Evolutionary conservation across 2,329 filamentous ascomycete genomes (phyloP), one percentile per base, ranked within the genome.

Genomic region (Aureobasidium sp.): DNA sequence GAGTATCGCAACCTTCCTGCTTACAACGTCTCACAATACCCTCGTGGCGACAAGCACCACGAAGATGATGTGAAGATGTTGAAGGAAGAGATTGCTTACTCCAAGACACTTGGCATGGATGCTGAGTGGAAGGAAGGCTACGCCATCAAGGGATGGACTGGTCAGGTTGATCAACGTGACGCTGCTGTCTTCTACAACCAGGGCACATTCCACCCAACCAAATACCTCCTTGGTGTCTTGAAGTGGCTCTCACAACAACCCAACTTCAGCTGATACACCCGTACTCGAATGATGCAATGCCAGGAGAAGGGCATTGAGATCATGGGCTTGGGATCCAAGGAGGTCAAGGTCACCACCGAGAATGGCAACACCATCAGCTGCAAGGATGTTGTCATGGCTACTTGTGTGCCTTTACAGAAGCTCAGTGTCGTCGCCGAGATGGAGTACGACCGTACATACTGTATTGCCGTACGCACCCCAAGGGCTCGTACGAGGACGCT

Each of bases 171-270:
- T 57, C 81, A 83, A 66, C 77, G 80, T 37, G 81, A 78, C 60
- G 82, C 78, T 2, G 75, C 77, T 3, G 68, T 84, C 5, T 78
- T 77, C 58, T 61, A 68, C 2, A 70, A 75, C 17, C 81, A 85
- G 66, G 82, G 80, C 0, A 78, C 80, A 0, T 84, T 84, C 68
- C 82, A 84, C 61, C 82, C 82, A 0, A 85, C 82, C 3, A 79
- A 79, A 65, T 85, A 85, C 66, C 70, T 84, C 0, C 71, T 77
- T 41, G 82, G 81, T 7, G 68, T 85, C 1, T 73, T 85, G 3
- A 72, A 76, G 8, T 84, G 79, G 74, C 75, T 85, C 20, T 72
- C 76, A 34, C 63, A 78, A 20, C 80, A 84, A 66, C 73, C 76
- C 8, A 80, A 81, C 69, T 85, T 85, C 68, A 70, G 74, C 37